Conservation (phyloP, 192 early-diverging fungal species). For the Entophlyctis helioformis region DNA sequence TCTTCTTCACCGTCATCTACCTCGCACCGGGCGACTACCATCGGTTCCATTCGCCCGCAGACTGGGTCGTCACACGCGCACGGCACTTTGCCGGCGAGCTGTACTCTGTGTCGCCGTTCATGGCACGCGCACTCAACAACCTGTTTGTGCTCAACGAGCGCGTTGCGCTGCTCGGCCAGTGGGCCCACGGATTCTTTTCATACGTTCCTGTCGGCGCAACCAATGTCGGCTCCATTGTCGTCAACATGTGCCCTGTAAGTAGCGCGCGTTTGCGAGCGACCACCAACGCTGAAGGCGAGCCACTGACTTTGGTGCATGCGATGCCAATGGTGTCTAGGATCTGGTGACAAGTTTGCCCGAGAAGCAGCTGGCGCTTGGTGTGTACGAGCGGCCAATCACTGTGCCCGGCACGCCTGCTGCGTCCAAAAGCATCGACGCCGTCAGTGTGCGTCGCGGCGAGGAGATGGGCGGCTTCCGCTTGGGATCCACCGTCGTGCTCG, state of each 20-base stretch:
- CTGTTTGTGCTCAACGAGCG: constrained; percentile 97
- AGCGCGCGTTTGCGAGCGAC: no score
- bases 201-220: constrained; percentile 97
- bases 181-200: constrained; percentile 89
- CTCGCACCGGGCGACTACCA: constrained; percentile 98
- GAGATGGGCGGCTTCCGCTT: constrained; percentile 93
- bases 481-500: constrained; percentile 90
- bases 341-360: neutral
- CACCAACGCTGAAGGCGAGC: no score
- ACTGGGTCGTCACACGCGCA: constrained; percentile 80
- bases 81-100: constrained; percentile 94
- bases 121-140: constrained; percentile 71
- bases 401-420: no score
- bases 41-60: constrained; percentile 92
- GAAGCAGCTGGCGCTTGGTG: no score
- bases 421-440: no score
- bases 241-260: constrained; percentile 82
- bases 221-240: constrained; percentile 90
- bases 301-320: neutral
- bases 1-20: constrained; percentile 91
- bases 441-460: no score
- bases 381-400: no score
- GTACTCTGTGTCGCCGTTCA: constrained; percentile 86
- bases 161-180: constrained; percentile 81
- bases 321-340: neutral